phyloP scores from a whole-genome alignment of 106 monocot species.

The Dioscorea alata region DNA sequence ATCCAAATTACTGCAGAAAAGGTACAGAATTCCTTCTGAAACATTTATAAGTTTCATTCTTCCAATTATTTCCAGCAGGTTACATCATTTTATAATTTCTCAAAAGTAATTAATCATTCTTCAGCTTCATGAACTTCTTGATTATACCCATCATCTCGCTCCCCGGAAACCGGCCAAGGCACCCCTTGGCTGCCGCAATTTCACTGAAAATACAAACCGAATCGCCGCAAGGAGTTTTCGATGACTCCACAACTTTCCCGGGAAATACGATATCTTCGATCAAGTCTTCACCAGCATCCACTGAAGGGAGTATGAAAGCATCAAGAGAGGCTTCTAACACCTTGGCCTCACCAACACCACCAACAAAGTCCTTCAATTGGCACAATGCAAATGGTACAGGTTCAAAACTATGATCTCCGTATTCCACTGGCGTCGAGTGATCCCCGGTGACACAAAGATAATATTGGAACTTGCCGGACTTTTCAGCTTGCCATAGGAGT shows the following conservation, averaged over 20 bases:
- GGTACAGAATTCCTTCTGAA: no score
- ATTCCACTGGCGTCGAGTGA: constrained; percentile 94
- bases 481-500: constrained; percentile 78
- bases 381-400: constrained; percentile 86
- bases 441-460: constrained; percentile 86
- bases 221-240: constrained; percentile 52
- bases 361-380: constrained; percentile 53
- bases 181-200: constrained; percentile 74
- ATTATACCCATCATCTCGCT: constrained; percentile 98
- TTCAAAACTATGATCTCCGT: constrained; percentile 96
- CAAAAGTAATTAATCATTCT: constrained; percentile 54
- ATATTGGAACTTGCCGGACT: constrained; percentile 53
- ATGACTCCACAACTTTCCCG: background rate
- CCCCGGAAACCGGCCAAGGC: constrained; percentile 87
- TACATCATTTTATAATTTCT: no score
- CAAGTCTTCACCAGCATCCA: constrained; percentile 53
- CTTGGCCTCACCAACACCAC: constrained; percentile 45
- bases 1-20: no score
- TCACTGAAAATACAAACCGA: constrained; percentile 66
- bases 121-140: constrained; percentile 83
- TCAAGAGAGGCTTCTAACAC: constrained; percentile 48
- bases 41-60: no score
- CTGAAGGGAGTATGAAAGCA: constrained; percentile 67
- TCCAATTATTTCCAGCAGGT: no score
- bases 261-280: constrained; percentile 10